Conservation (phyloP, 129 eudicot genomes). For the Mikania micrantha region DNA sequence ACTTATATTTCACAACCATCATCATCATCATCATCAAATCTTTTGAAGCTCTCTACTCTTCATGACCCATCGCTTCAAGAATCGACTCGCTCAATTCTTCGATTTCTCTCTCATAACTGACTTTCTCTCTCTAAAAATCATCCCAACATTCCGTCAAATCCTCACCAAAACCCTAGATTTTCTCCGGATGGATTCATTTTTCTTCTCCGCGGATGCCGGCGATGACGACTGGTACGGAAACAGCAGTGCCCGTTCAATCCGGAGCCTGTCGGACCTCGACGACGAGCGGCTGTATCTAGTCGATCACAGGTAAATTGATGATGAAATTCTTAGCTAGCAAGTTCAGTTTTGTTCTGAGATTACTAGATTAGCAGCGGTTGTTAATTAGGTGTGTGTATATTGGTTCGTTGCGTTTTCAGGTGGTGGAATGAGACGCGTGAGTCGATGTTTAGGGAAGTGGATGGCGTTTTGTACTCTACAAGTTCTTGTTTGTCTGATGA, state of each 20-base stretch:
- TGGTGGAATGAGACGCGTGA: conserved; percentile 60
- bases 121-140: conserved; percentile 35
- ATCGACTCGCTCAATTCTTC: conserved; percentile 33
- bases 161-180: conserved; percentile 46
- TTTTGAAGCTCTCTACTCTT: conserved; percentile 6
- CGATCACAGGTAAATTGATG: conserved; percentile 31
- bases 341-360: conserved; percentile 10
- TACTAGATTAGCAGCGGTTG: neutral
- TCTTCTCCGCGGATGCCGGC: conserved; percentile 30
- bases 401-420: conserved; percentile 35
- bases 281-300: conserved; percentile 39
- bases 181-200: conserved; percentile 30
- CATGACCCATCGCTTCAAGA: conserved; percentile 44
- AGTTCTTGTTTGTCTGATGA: conserved; percentile 9
- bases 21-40: neutral
- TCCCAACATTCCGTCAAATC: conserved; percentile 26
- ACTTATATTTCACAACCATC: neutral
- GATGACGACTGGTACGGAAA: conserved; percentile 19
- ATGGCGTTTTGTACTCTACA: conserved; percentile 36
- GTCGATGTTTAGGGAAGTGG: conserved; percentile 27
- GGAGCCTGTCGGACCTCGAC: conserved; percentile 19
- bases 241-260: conserved; percentile 12
- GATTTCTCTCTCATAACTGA: conserved; percentile 33
- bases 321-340: neutral
- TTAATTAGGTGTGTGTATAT: conserved; percentile 19